Evolutionary conservation across 768 basidiomycete genomes (phyloP), one percentile per base, ranked within the genome.

Genomic region (Termitomyces sp.): DNA sequence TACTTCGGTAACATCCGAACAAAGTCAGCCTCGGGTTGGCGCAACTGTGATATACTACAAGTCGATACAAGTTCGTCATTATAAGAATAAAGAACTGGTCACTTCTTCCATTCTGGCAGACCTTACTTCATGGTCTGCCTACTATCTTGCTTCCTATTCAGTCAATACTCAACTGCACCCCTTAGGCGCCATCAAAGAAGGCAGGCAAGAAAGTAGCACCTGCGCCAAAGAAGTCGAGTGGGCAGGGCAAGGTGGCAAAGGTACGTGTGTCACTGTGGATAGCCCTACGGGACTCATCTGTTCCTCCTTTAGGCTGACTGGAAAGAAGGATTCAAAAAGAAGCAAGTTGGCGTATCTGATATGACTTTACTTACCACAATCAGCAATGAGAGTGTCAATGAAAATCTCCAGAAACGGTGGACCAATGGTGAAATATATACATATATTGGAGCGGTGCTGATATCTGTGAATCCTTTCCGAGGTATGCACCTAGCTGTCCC

Each of bases 301-400:
- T 49, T 42, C 31, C 16, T n/a, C 56, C 42, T 24, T 55, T 63
- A 98, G 95, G 96, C 96, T 51, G 96, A 98, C 72, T 99, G 96
- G 96, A 96, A 96, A 75, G 96, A 98, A 69, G 95, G 95, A 5
- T 99, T 99, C 82, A 97, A 97, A 88, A 99, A 98, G 87, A 98
- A 98, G 77, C 89, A 93, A 74, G 89, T 95, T 61, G 97, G 97
- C 57, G 96, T 99, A 58, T 87, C 93, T 45, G 97, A 99, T 80
- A 99, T 99, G 97, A 99, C 97, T 9, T 78, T 99, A 61, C 78
- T 99, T 58, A 91, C 92, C 24, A 96, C 93, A 52, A 98, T 98
- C 79, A 94, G 91, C 72, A 97, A 99, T 72, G 96, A 98, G 68
- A 88, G 87, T 65, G 87, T 99, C 83, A 98, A 99, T 72, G 94